phyloP scores from a whole-genome alignment of 768 basidiomycete genomes.

The Tulasnella sp. region DNA sequence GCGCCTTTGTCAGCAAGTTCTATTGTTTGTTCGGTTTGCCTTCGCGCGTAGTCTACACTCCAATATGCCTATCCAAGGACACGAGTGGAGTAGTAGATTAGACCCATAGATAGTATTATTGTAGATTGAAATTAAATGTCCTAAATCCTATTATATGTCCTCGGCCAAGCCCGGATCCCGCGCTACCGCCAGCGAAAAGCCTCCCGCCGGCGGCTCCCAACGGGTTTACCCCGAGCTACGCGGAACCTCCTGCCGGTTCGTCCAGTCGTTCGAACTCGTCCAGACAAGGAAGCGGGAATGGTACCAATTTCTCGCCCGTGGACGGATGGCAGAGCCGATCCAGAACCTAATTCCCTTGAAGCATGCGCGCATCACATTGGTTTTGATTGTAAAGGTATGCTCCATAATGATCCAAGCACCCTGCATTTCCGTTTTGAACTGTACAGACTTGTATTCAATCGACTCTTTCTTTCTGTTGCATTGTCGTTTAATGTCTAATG shows the following conservation, averaged over 20 bases:
- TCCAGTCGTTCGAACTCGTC: not conserved
- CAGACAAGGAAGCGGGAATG: not conserved
- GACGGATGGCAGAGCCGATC: constrained; percentile 9
- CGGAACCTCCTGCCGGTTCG: not conserved
- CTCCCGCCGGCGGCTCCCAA: not conserved
- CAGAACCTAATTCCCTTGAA: not conserved
- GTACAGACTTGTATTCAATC: not conserved
- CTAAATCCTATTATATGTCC: no score
- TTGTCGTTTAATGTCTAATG: not conserved
- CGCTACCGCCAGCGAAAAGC: no score
- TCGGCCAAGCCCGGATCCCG: no score
- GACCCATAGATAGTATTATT: no score
- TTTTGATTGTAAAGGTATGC: constrained; percentile 4
- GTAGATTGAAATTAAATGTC: no score
- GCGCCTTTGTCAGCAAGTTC: no score
- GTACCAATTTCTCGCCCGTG: not conserved
- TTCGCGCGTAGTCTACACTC: no score
- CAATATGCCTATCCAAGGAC: no score
- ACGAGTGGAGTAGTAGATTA: no score
- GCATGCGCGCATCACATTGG: not conserved
- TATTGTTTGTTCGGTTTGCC: no score
- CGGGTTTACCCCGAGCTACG: not conserved
- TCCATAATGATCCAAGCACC: not conserved
- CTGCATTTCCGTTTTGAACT: not conserved
- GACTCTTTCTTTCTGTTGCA: not conserved